Conservation (phyloP, 805 yeast genomes). For the Nakazawaea peltata region DNA sequence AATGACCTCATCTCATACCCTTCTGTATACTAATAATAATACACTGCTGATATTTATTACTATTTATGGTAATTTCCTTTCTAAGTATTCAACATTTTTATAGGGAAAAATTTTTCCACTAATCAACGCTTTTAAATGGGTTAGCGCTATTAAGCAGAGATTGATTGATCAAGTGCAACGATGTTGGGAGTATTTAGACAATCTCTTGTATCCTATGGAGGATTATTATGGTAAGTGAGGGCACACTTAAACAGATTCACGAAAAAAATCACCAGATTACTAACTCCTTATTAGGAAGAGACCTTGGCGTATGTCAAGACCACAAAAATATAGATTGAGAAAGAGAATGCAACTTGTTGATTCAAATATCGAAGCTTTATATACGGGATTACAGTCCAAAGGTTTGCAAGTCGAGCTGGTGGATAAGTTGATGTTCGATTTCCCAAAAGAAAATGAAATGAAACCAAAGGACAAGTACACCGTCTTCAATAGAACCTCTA, state of each 20-base stretch:
- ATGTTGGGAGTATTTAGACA: conserved; percentile 74
- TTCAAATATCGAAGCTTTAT: conserved; percentile 59
- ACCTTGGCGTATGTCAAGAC: conserved; percentile 71
- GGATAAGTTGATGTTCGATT: conserved; percentile 29
- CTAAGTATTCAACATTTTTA: not conserved
- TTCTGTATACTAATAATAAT: not conserved
- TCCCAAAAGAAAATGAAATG: conserved; percentile 84
- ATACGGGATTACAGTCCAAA: conserved; percentile 33
- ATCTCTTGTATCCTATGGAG: conserved; percentile 51
- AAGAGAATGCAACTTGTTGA: conserved; percentile 79
- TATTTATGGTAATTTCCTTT: not conserved
- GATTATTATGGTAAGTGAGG: conserved; percentile 56
- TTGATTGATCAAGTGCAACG: conserved; percentile 1
- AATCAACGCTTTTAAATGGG: not conserved
- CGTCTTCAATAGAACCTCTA: conserved; percentile 66
- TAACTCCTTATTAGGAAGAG: conserved; percentile 49
- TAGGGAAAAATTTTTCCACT: not conserved
- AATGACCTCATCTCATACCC: not conserved
- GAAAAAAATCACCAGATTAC: too few species aligned
- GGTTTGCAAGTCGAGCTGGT: conserved; percentile 26
- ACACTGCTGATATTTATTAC: not conserved
- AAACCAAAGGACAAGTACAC: conserved; percentile 77
- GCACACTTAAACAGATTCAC: not conserved
- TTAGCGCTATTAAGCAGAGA: too few species aligned
- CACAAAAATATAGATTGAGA: conserved; percentile 81